A percentile compares a stretch with the other conserved stretches of the same genome.
Evolutionary conservation across 495 filamentous ascomycete species (phyloP).

Genomic region (Podospora anserina): DNA sequence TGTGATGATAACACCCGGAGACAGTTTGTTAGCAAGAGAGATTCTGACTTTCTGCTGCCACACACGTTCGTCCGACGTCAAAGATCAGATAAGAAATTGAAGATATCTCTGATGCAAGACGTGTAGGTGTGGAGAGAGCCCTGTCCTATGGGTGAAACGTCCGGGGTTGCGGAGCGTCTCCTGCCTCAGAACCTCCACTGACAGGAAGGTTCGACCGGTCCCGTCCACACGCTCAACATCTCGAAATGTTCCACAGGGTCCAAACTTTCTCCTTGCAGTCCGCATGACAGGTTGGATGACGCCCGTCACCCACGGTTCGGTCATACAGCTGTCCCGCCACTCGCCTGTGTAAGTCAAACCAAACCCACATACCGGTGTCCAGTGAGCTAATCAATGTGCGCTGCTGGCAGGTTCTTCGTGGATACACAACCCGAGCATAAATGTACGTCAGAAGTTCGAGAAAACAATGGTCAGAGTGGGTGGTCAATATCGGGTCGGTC

Average conservation of each 20-base stretch:
- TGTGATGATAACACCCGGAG: background rate
- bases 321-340: background rate
- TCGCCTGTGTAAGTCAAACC: background rate
- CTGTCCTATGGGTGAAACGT: background rate
- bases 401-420: too few species aligned
- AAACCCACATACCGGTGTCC: background rate
- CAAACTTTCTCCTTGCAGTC: background rate
- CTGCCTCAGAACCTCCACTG: background rate
- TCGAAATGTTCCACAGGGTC: background rate
- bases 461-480: background rate
- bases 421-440: background rate
- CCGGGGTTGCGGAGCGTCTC: background rate
- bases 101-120: background rate
- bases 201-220: background rate
- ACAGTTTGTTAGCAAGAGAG: background rate
- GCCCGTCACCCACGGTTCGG: background rate
- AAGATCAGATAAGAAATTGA: background rate
- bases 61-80: background rate
- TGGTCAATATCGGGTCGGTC: background rate
- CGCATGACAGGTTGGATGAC: background rate
- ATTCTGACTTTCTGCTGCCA: background rate
- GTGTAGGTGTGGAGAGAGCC: background rate
- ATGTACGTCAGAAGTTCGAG: background rate
- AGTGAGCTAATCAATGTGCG: too few species aligned
- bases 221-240: background rate